These are phyloP conservation scores for Ganoderma lingzhi DNA, from an alignment of 1,284 basidiomycete genomes.

Conservation along the genomic window DNA sequence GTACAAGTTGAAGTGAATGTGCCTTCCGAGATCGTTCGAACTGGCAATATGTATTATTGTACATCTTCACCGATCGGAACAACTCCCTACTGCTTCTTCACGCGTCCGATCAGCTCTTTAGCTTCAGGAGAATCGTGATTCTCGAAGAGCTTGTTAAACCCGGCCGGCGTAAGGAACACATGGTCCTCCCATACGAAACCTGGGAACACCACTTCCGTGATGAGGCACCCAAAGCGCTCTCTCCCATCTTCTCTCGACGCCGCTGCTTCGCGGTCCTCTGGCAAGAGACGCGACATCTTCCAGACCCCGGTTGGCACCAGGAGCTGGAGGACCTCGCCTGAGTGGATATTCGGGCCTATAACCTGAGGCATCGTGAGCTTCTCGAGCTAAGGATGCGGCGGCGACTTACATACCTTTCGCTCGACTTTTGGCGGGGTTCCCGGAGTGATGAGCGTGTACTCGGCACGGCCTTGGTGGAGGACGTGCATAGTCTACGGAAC, in stretches of 20 bases:
- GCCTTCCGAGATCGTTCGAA: neutral
- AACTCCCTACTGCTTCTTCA: slow-evolving; percentile 19
- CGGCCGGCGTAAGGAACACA: slow-evolving; percentile 45
- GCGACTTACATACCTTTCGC: slow-evolving; percentile 39
- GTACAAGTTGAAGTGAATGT: neutral
- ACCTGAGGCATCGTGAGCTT: slow-evolving; percentile 32
- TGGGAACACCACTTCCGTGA: slow-evolving; percentile 58
- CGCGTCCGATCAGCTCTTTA: slow-evolving; percentile 28
- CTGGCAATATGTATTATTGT: neutral
- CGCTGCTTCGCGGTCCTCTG: slow-evolving; percentile 44
- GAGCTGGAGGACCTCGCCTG: slow-evolving; percentile 53
- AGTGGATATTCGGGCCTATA: slow-evolving; percentile 49
- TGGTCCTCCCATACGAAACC: slow-evolving; percentile 61
- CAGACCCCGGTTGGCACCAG: slow-evolving; percentile 56
- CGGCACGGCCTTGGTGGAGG: slow-evolving; percentile 55
- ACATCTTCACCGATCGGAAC: neutral
- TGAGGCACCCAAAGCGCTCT: slow-evolving; percentile 50
- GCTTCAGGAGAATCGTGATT: slow-evolving; percentile 28
- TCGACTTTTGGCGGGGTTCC: slow-evolving; percentile 47
- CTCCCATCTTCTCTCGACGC: slow-evolving; percentile 23
- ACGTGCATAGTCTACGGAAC: slow-evolving; percentile 56
- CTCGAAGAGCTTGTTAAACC: slow-evolving; percentile 45
- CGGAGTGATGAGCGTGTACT: slow-evolving; percentile 55
- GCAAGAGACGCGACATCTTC: slow-evolving; percentile 56
- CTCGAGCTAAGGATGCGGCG: no score